Evolutionary conservation across 1,284 basidiomycete species (phyloP), one percentile per base, ranked within the genome.

Genomic region (Phaffia rhodozyma): DNA sequence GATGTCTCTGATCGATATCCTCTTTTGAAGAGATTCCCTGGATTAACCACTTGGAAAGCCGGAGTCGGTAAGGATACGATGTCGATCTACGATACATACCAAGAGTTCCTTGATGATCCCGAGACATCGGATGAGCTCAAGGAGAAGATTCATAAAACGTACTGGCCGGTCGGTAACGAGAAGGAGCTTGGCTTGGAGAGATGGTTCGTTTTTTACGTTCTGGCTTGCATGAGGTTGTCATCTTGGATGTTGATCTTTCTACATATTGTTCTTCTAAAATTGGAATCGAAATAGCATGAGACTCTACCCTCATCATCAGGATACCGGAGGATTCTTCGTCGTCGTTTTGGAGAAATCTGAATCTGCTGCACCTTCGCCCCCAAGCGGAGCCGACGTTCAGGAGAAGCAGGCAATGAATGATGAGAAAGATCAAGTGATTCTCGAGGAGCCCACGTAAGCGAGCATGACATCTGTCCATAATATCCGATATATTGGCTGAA

Each of bases 271-370:
- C 52, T 23, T 23, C 23, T 60, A 43, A 38, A 47, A n/a, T 11
- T 21, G 18, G 25, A 21, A 27, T 23, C 59, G 21, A 25, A 29
- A 5, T 66, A 92, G 90, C 69, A 77, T 96, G 73, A 82, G 93
- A 55, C 84, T 96, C 67, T 91, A 97, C 71, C 93, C 96, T 3
- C 93, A 98, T 74, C 78, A 96, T 53, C 94, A 98, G 77, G 89
- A 99, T 74, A 92, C 93, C 0, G 96, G 96, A 16, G 96, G 91
- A 0, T 99, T 99, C 78, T 99, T 97, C 71, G 86, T 99, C 30
- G 90, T 91, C 21, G 86, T 97, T 0, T 77, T 99, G 47, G 83
- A 91, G 71, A 81, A 80, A 70, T 71, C 70, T 55, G 68, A 43
- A 43, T 43, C 38, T 16, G 38, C 38, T 11, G 5, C 38, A 7